Evolutionary conservation across 208 protist species (phyloP).

Genomic region (Acanthamoeba polyphaga): DNA sequence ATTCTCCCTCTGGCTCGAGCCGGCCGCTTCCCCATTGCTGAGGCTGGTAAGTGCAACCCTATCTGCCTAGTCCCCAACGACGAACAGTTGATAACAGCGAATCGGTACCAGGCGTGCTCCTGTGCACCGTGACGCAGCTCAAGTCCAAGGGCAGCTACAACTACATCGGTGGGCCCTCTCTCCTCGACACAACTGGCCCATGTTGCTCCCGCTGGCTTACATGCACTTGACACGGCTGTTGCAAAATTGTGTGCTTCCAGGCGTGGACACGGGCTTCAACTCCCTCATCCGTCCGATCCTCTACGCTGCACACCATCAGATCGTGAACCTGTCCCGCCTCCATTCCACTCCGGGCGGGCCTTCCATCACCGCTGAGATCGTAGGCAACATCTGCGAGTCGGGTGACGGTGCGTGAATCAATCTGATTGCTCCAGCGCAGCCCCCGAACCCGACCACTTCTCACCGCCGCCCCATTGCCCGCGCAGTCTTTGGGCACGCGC

Average conservation of each 20-base stretch:
- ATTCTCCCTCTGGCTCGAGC: constrained; percentile 65
- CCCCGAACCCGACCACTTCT: neutral
- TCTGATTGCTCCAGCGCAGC: neutral
- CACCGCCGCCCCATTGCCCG: neutral
- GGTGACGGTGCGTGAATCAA: constrained; percentile 28
- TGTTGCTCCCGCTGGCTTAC: no score
- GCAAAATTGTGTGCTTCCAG: neutral
- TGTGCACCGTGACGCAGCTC: constrained; percentile 63
- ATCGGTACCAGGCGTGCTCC: constrained; percentile 46
- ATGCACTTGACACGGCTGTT: no score
- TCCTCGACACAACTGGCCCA: neutral
- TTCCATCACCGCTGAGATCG: constrained; percentile 39
- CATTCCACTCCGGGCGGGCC: neutral
- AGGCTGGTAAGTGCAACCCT: neutral
- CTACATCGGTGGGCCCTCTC: constrained; percentile 22
- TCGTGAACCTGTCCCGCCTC: constrained; percentile 74
- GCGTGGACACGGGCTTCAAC: constrained; percentile 76
- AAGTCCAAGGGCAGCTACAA: constrained; percentile 52
- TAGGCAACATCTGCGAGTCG: constrained; percentile 75
- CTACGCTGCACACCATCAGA: constrained; percentile 77
- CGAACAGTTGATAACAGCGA: no score
- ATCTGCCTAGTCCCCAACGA: neutral
- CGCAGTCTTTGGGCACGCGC: constrained; percentile 60
- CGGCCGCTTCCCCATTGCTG: constrained; percentile 56
- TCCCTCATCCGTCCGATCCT: constrained; percentile 68